Evolutionary conservation across 768 basidiomycete species (phyloP).

Genomic region (Hygrocybe coccinea): DNA sequence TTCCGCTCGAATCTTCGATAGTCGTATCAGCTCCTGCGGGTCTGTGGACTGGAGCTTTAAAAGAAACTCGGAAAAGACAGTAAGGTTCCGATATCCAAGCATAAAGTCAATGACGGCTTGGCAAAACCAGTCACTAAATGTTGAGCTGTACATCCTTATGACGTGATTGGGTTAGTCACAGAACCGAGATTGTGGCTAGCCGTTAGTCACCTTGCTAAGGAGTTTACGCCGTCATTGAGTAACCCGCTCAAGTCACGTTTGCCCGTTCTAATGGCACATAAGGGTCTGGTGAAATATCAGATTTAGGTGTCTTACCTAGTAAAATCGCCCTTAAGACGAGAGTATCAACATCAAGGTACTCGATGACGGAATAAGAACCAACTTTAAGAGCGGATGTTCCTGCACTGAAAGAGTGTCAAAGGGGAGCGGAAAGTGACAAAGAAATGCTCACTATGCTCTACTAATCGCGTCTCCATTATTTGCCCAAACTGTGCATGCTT

Average conservation of each 20-base stretch:
- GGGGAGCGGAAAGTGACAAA: neutral
- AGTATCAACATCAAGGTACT: conserved; percentile 6
- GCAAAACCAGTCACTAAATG: conserved; percentile 93
- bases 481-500: conserved; percentile 73
- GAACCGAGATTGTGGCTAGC: neutral
- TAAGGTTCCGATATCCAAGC: conserved; percentile 78
- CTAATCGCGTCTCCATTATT: conserved; percentile 97
- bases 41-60: conserved; percentile 87
- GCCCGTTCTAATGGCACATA: conserved; percentile 64
- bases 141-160: conserved; percentile 78
- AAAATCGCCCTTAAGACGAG: conserved; percentile 64
- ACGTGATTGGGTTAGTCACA: neutral
- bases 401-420: conserved; percentile 47
- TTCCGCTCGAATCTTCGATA: conserved; percentile 86
- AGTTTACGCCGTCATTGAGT: conserved; percentile 94
- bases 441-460: conserved; percentile 64
- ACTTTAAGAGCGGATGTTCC: conserved; percentile 96
- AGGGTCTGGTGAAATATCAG: conserved; percentile 7
- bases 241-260: conserved; percentile 89
- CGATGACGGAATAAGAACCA: conserved; percentile 19
- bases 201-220: conserved; percentile 60
- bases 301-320: conserved; percentile 51
- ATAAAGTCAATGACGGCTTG: conserved; percentile 94
- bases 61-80: conserved; percentile 92
- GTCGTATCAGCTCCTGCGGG: conserved; percentile 79